Base-by-base conservation (phyloP, 2,329 filamentous ascomycete species). In the Pseudocercospora fuligena region DNA sequence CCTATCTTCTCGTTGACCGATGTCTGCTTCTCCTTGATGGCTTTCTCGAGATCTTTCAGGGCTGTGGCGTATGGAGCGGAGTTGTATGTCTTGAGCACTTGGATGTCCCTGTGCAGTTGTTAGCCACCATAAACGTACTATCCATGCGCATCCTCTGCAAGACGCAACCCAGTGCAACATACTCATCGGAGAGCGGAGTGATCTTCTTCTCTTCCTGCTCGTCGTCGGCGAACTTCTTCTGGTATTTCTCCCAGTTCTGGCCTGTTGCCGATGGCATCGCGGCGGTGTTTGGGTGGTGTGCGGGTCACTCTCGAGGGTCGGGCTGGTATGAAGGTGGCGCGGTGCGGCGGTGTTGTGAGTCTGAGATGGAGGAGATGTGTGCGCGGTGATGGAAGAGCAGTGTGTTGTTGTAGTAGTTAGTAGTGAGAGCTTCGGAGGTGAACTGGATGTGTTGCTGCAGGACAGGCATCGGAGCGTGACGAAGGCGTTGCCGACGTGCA, bases 131-230 rank as follows among this genome's bases (percentile, higher is more conserved):
- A 7, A 5, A 5, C 36, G 36, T 6, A n/a, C 14, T 40, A 14
- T 14, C 2, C 31, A 33, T 9, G 29, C 8, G 16, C 36, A 23
- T 56, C 43, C 16, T 6, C 25, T 29, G 33, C 12, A 12, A 40
- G n/a, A 43, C 53, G 56, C 16, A 84, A 91, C 3, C n/a, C 25
- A 31, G 25, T 25, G 23, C 16, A 33, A 56, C 54, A 73, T 87
- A 97, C 94, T 98, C 95, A 84, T 98, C 95, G 74, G 94, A 91
- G 70, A 99, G 85, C 72, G 95, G 95, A 67, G 93, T 94, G 79
- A 99, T 99, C 89, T 99, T 99, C 90, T 99, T 99, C 87, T 99
- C 95, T 80, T 97, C 93, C 81, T 94, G 86, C 81, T 98, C 95
- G 76, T 99, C 95, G 78, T 99, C 95, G 78, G 91, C 94, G 79